Percentiles rank a stretch among this genome's conserved stretches.
These are phyloP conservation scores for Fusarium mangiferae DNA, from an alignment of 2,329 filamentous ascomycete genomes.

Conservation along the genomic window DNA sequence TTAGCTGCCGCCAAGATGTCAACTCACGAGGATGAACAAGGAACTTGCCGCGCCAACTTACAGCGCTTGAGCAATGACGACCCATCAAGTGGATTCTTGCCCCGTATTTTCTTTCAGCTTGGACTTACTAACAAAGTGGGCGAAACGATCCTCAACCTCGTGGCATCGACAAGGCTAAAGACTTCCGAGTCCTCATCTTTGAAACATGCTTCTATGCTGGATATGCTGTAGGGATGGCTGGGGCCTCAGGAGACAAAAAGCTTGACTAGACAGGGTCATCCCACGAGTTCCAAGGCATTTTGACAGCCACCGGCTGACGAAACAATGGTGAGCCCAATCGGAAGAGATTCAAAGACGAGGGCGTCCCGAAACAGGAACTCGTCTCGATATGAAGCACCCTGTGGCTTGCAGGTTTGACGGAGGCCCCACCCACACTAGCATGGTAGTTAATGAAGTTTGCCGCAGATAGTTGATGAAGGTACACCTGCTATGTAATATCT, in stretches of 20 bases:
- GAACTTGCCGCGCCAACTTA: constrained; percentile 7
- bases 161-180: constrained; percentile 30
- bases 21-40: constrained; percentile 3
- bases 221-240: not conserved
- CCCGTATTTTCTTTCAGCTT: constrained; percentile 27
- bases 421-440: constrained; percentile 26
- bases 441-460: constrained; percentile 27
- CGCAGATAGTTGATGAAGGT: constrained; percentile 11
- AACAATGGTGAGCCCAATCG: constrained; percentile 29
- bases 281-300: not conserved
- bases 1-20: constrained; percentile 13
- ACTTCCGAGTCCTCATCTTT: constrained; percentile 10
- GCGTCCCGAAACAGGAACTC: constrained; percentile 42
- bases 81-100: constrained; percentile 13
- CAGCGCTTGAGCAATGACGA: not conserved
- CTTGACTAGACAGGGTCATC: constrained; percentile 7
- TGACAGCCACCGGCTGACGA: constrained; percentile 1
- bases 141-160: constrained; percentile 35
- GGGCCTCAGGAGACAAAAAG: constrained; percentile 4
- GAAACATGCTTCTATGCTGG: constrained; percentile 10
- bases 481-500: not conserved
- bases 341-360: constrained; percentile 11
- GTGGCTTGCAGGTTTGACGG: constrained; percentile 37
- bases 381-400: constrained; percentile 35
- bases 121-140: constrained; percentile 26